Evolutionary conservation across 345 rosid species (phyloP).

Genomic region (Citrus unshiu): DNA sequence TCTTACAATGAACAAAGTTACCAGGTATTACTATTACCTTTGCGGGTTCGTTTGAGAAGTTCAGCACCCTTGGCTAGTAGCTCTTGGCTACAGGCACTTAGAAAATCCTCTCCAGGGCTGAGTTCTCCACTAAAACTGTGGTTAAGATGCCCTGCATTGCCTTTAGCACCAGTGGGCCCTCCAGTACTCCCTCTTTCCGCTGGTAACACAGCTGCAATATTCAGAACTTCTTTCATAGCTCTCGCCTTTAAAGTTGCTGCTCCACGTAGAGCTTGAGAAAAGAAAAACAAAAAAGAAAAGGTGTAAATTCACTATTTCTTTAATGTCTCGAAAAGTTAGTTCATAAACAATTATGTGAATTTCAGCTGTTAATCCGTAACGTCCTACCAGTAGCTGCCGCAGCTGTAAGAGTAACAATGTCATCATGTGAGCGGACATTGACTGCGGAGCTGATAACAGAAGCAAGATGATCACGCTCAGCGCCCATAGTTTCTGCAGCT

Average conservation of each 20-base stretch:
- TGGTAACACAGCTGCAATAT: conserved; percentile 71
- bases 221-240: conserved; percentile 79
- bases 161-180: conserved; percentile 37
- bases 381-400: conserved; percentile 89
- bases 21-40: conserved; percentile 35
- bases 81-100: conserved; percentile 56
- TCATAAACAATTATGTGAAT: too few relatives aligned
- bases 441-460: conserved; percentile 88
- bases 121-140: conserved; percentile 52
- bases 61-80: conserved; percentile 76
- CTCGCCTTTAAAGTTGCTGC: conserved; percentile 94
- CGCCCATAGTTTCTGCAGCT: conserved; percentile 89
- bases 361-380: background rate
- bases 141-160: conserved; percentile 31
- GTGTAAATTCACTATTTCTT: background rate
- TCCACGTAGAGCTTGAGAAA: conserved; percentile 70
- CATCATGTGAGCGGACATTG: conserved; percentile 81
- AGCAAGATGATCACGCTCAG: conserved; percentile 77
- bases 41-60: conserved; percentile 91
- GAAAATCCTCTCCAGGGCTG: conserved; percentile 53
- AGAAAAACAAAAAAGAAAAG: background rate
- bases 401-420: conserved; percentile 83
- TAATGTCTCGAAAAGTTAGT: too few relatives aligned
- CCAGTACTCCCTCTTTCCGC: conserved; percentile 51
- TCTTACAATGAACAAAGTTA: background rate